Evolutionary conservation across 192 early-diverging fungal genomes (phyloP).

Genomic region (Backusella mclennaniae): DNA sequence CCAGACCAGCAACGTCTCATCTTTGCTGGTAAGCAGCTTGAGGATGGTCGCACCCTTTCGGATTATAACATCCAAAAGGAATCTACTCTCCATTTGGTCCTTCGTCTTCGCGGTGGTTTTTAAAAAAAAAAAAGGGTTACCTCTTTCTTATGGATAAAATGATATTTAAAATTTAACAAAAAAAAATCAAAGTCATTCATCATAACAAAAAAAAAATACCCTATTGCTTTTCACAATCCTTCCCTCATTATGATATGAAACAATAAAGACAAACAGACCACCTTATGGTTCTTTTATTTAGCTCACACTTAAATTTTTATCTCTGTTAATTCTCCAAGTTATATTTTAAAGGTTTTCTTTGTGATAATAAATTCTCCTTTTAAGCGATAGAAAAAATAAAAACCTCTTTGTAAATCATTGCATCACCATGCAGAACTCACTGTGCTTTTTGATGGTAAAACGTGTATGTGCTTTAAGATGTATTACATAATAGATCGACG

Average conservation of each 20-base stretch:
- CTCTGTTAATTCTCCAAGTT: neutral
- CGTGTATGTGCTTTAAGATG: neutral
- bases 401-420: neutral
- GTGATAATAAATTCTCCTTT: conserved; percentile 16
- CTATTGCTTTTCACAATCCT: neutral
- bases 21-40: too few species aligned
- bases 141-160: neutral
- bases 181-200: neutral
- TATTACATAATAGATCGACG: neutral
- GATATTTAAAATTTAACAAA: neutral
- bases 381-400: conserved; percentile 5
- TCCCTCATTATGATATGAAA: neutral
- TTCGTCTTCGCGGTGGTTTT: conserved; percentile 49
- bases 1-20: too few species aligned
- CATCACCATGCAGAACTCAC: neutral
- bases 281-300: neutral
- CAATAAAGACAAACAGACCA: neutral
- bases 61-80: too few species aligned
- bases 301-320: neutral
- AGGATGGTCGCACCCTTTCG: too few species aligned
- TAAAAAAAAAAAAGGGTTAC: conserved; percentile 36
- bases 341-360: neutral
- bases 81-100: too few species aligned
- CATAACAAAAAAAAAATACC: neutral
- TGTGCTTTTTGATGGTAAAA: neutral